phyloP scores from a whole-genome alignment of 495 filamentous ascomycete genomes.

The Penicillium parvum region DNA sequence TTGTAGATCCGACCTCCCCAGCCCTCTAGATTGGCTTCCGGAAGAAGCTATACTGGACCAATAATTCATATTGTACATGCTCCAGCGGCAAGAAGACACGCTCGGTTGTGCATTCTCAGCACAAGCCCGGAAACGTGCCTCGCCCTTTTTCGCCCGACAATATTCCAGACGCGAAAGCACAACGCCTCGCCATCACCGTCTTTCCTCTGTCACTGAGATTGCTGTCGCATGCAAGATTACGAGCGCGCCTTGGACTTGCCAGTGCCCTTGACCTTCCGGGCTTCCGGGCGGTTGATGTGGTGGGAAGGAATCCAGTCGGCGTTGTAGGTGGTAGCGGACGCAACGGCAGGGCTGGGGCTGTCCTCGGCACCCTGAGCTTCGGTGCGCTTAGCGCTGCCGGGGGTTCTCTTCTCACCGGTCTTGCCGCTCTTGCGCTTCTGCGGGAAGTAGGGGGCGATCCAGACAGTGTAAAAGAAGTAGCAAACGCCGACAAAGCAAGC shows the following conservation, averaged over 20 bases:
- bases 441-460: constrained; percentile 94
- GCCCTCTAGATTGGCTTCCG: constrained; percentile 2
- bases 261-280: constrained; percentile 73
- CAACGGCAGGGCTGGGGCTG: constrained; percentile 62
- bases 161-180: constrained; percentile 6
- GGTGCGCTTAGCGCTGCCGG: constrained; percentile 61
- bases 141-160: constrained; percentile 4
- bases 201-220: constrained; percentile 1
- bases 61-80: constrained; percentile 33
- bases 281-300: constrained; percentile 83
- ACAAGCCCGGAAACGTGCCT: not conserved
- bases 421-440: constrained; percentile 72
- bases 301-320: constrained; percentile 93
- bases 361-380: constrained; percentile 58
- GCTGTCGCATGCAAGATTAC: constrained; percentile 18
- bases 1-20: constrained; percentile 8
- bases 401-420: constrained; percentile 55
- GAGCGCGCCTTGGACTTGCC: constrained; percentile 53
- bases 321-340: constrained; percentile 74
- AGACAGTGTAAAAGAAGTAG: constrained; percentile 98
- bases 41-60: constrained; percentile 5
- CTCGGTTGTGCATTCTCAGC: constrained; percentile 30
- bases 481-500: constrained; percentile 69
- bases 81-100: constrained; percentile 14
- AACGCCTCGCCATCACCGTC: constrained; percentile 7